Evolutionary conservation across 2,329 filamentous ascomycete species (phyloP), one percentile per base, ranked within the genome.

Genomic region (Phialophora expanda): DNA sequence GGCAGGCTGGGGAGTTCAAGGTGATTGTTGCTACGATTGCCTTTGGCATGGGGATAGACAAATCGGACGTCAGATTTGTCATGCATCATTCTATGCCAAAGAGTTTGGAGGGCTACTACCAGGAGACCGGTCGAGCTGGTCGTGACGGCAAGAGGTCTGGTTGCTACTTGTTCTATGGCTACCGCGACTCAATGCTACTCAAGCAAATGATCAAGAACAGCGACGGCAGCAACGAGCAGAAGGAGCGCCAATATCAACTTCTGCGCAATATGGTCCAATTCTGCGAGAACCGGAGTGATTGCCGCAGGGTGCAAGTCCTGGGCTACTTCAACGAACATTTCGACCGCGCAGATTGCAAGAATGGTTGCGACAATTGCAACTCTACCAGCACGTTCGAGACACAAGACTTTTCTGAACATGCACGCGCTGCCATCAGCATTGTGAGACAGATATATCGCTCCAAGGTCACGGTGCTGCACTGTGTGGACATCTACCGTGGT

Each of bases 11-110:
- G 5, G 80, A 83, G 59, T 86, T 89, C 73, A 90, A 97, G 71
- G 91, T 99, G 38, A 96, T 99, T 51, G 95, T 99, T 57, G 96
- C 95, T 22, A 99, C 95, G 0, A 98, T 99, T 76, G 95, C 95
- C 26, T 99, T 99, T 75, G 95, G 95, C 6, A 99, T 99, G 95
- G 95, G 95, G n/a, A 99, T 99, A 70, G 95, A 99, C 81, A 99
- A 99, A 77, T 87, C 93, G 0, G 90, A 99, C 76, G 95, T 99
- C 56, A 90, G 95, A 30, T 99, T 96, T 76, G 95, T 99, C 38
- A 92, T 99, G 48, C 96, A 99, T 75, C 90, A 96, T 73, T 91
- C 89, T 51, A 84, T 99, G 5, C 95, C 95, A 1, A 98, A 99
- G 78, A 97, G 92, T 73, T 81, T 99, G 61, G 95, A 99, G 79